Conservation (phyloP, 1,284 basidiomycete species). For the Gymnopus androsaceus region DNA sequence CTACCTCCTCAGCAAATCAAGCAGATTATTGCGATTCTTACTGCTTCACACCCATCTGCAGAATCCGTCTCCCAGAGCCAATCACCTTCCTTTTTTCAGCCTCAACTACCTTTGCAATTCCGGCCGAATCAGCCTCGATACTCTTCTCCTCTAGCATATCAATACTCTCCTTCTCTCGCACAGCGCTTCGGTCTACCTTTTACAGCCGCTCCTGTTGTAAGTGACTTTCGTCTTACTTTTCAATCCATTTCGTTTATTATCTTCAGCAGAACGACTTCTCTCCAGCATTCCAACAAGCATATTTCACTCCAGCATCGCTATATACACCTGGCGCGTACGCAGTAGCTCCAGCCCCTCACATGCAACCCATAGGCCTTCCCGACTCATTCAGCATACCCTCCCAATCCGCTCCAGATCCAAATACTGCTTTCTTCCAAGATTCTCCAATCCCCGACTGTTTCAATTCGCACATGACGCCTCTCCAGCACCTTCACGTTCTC, state of each 20-base stretch:
- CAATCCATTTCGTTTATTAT: too few species aligned
- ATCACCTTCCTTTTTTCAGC: background rate
- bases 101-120: background rate
- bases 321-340: too few species aligned
- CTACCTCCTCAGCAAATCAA: too few species aligned
- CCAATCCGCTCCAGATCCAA: background rate
- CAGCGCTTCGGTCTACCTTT: background rate
- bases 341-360: background rate
- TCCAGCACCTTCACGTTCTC: slow-evolving; percentile 4
- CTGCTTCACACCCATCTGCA: background rate
- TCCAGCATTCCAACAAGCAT: too few species aligned
- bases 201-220: too few species aligned
- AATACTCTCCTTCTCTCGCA: background rate
- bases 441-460: background rate
- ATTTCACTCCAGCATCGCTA: too few species aligned
- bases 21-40: too few species aligned
- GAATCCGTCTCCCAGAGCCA: background rate
- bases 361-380: background rate
- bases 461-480: background rate
- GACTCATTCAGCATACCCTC: background rate
- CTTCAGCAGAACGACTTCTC: too few species aligned
- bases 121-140: background rate
- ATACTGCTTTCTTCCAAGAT: background rate
- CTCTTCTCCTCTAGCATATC: background rate
- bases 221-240: too few species aligned